Evolutionary conservation across 2,329 filamentous ascomycete species (phyloP), one percentile per base, ranked within the genome.

Genomic region (Penicillium sp.): DNA sequence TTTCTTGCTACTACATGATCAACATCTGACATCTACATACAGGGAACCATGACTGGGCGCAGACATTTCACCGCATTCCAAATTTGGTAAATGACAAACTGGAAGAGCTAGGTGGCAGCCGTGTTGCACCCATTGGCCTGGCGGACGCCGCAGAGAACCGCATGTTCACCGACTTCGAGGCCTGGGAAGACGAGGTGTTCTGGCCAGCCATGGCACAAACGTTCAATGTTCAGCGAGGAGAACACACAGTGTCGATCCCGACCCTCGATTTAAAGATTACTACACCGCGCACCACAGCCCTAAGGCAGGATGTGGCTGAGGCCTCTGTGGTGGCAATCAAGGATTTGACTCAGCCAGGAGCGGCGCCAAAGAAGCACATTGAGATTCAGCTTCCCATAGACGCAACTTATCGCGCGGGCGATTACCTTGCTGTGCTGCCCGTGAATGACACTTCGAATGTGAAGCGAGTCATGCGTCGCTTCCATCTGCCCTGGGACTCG

Each of bases 351-450:
- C 72, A 74, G 7, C 40, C 40, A 8, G 40, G 40, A 6, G 40
- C 7, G 14, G 6, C 20, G 7, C 7, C 16, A n/a, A 89, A 89
- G 74, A 80, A 80, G 23, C 81, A 86, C 61, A 81, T 89, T 28
- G 83, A 84, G 62, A 81, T 89, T 9, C 79, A 82, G 56, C 78
- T 91, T 0, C 87, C 88, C 0, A 79, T 75, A 0, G 81, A 79
- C 53, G 76, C 82, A 74, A 78, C 77, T 0, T 91, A 90, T 70
- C 77, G 78, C 28, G 79, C 84, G 1, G 88, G 88, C 12, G 88
- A 91, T 66, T 91, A 91, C 66, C 78, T 91, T 0, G 85, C 86
- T 0, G 75, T 89, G 4, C 74, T 89, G 2, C 87, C 88, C 0
- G 70, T 88, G 35, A 91, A 91, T 66, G 82, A 83, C 0, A 77